Evolutionary conservation across 2,329 filamentous ascomycete genomes (phyloP), one percentile per base, ranked within the genome.

Genomic region (Reticulascus tulasneorum): DNA sequence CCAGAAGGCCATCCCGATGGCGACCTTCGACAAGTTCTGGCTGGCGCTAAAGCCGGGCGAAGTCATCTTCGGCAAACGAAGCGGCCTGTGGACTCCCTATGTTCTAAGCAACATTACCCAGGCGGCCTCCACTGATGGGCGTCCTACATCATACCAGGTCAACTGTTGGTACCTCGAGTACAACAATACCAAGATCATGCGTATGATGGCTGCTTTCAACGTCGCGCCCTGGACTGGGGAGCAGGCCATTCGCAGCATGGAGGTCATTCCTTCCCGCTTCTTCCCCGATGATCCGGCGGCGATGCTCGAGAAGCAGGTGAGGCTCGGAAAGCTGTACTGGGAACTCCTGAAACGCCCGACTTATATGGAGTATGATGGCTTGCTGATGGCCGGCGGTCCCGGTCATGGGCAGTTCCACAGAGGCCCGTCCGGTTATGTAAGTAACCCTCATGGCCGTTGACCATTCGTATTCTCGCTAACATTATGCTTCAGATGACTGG

Each of bases 21-120:
- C 66, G 10, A 71, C 67, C 3, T 72, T 62, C 29, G 60, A 67
- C 5, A 58, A 60, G 42, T 62, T 69, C 37, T 73, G 69, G 66
- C 51, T 71, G 25, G 53, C 71, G 6, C 56, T 69, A 21, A 66
- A 63, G 50, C 69, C 69, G 1, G 67, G 68, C 1, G 54, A 63
- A 36, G 54, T 71, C 23, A 49, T 71, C 22, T 73, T 71, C 36
- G 49, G 56, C 33, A 63, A 65, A 41, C 49, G 54, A 16, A 51
- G 64, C 35, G 55, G 59, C 25, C 54, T 58, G 15, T 67, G 67
- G 65, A 55, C 55, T 8, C 60, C 67, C 0, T 66, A 59, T 37
- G 54, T 71, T 10, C 54, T 71, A 24, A 66, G 61, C 28, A 52
- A 48, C 11, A 49, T 67, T 28, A 37, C 29, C 7, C 40, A 40